Percentiles rank a stretch among this genome's conserved stretches.
These are phyloP conservation scores for Tympanopsis confertula DNA, from an alignment of 2,329 filamentous ascomycete genomes.

Conservation along the genomic window DNA sequence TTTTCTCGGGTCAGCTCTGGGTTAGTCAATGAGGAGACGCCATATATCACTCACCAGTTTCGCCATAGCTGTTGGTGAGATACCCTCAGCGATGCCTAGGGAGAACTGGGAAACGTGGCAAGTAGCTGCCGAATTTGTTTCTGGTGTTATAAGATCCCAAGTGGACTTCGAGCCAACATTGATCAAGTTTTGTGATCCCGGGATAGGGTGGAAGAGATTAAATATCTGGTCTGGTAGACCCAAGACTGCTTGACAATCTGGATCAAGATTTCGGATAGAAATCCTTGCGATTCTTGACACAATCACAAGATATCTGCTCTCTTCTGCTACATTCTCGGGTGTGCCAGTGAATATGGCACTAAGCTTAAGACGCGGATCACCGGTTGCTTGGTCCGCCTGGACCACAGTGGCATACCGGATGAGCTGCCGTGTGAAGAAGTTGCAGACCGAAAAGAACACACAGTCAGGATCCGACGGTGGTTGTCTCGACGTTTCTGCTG, in stretches of 20 bases:
- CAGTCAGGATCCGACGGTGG: not conserved
- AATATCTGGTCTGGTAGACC: not conserved
- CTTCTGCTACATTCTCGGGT: no score
- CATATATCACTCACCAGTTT: no score
- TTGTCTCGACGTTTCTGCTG: not conserved
- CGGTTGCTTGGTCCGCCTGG: not conserved
- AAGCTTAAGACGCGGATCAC: not conserved
- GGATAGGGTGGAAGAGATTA: not conserved
- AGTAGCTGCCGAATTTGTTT: not conserved
- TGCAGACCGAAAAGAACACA: not conserved
- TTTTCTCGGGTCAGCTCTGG: no score
- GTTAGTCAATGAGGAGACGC: no score
- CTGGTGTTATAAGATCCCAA: not conserved
- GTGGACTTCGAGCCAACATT: no score
- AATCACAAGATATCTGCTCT: not conserved
- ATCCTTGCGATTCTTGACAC: not conserved
- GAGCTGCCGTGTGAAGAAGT: not conserved
- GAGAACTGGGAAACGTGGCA: not conserved
- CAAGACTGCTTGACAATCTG: not conserved
- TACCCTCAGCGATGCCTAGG: not conserved
- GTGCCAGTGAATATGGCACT: no score
- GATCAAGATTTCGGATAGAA: not conserved
- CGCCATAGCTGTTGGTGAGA: no score
- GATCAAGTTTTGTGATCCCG: no score
- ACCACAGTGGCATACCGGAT: not conserved